These are phyloP conservation scores for Agapanthus africanus DNA, from an alignment of 106 monocot genomes.

Conservation along the genomic window DNA sequence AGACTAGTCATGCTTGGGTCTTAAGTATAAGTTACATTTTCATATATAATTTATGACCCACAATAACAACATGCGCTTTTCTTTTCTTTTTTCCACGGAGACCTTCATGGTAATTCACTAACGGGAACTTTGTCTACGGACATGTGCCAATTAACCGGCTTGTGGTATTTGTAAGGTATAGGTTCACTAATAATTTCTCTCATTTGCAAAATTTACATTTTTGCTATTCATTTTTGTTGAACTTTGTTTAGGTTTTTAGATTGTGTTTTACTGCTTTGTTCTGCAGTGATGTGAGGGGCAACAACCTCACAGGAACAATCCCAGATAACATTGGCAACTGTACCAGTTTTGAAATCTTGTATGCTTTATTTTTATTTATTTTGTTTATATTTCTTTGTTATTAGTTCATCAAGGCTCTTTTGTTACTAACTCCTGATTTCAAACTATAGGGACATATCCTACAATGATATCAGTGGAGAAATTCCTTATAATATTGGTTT, in stretches of 20 bases:
- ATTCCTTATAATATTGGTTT: slow-evolving; percentile 99
- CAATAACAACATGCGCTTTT: too few relatives aligned
- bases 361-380: slow-evolving; percentile 3
- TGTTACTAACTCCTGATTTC: not conserved
- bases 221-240: not conserved
- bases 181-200: not conserved
- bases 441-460: slow-evolving; percentile 80
- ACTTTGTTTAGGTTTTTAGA: not conserved
- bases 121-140: slow-evolving; percentile 85
- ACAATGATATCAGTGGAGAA: slow-evolving; percentile 87
- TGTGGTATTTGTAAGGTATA: slow-evolving; percentile 94
- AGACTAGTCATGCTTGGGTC: too few relatives aligned
- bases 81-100: slow-evolving; percentile 36
- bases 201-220: not conserved
- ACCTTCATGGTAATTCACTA: slow-evolving; percentile 71
- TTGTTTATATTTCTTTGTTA: not conserved
- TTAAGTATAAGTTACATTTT: too few relatives aligned
- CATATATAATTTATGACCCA: not conserved
- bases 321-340: slow-evolving; percentile 97
- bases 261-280: not conserved
- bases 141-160: slow-evolving; percentile 91
- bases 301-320: slow-evolving; percentile 81
- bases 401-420: not conserved
- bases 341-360: slow-evolving; percentile 97
- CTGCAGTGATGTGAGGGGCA: slow-evolving; percentile 88